phyloP scores from a whole-genome alignment of 805 yeast species.

The Schwanniomyces vanrijiae region DNA sequence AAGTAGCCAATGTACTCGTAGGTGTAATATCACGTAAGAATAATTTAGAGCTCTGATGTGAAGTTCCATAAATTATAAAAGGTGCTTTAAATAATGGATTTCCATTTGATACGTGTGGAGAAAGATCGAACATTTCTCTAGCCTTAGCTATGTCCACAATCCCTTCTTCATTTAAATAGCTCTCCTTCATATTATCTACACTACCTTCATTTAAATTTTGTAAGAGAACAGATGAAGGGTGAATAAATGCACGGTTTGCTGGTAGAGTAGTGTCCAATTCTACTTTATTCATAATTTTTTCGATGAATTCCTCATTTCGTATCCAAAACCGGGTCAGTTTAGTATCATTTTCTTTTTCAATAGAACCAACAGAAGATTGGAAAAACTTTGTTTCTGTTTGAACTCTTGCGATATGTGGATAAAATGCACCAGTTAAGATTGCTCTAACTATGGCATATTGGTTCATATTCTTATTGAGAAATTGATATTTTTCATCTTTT shows the following conservation, averaged over 20 bases:
- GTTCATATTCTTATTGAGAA: constrained; percentile 50
- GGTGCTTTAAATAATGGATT: constrained; percentile 43
- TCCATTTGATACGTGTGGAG: constrained; percentile 33
- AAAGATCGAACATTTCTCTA: constrained; percentile 35
- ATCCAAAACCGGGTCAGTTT: constrained; percentile 70
- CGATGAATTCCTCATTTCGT: constrained; percentile 53
- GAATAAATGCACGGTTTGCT: constrained; percentile 73
- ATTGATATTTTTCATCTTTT: constrained; percentile 8
- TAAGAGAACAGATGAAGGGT: constrained; percentile 82
- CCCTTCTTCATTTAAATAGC: constrained; percentile 41
- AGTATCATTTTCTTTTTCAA: constrained; percentile 85
- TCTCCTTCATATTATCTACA: constrained; percentile 11
- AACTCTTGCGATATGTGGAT: constrained; percentile 80
- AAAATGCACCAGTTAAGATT: constrained; percentile 74
- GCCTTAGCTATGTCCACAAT: constrained; percentile 32
- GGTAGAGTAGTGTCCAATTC: constrained; percentile 36
- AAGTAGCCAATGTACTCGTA: constrained; percentile 63
- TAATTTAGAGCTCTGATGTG: constrained; percentile 64
- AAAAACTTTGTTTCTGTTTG: constrained; percentile 82
- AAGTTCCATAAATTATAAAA: constrained; percentile 62
- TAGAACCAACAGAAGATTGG: constrained; percentile 71
- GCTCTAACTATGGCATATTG: constrained; percentile 59
- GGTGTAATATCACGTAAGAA: constrained; percentile 82
- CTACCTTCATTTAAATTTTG: constrained; percentile 34
- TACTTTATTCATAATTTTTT: constrained; percentile 9